Conservation (phyloP, 441 rosid genomes). For the Erodium moschatum region DNA sequence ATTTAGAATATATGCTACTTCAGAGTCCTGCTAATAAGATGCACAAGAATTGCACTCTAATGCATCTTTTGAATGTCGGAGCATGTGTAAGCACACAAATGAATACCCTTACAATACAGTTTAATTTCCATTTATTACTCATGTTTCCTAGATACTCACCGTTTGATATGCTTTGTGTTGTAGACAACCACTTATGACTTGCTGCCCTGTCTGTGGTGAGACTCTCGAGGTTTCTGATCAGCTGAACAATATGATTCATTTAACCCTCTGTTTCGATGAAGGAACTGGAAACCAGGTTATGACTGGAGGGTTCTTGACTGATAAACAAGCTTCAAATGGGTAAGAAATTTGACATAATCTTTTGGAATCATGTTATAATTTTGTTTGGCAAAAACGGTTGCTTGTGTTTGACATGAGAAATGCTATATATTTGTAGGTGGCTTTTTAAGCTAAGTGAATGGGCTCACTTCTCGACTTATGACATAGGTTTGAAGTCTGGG, state of each 20-base stretch:
- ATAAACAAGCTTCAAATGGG: constrained; percentile 88
- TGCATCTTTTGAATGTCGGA: neutral
- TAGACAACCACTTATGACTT: constrained; percentile 73
- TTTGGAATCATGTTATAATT: neutral
- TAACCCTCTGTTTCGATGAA: constrained; percentile 86
- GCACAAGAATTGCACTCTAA: neutral
- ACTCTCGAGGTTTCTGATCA: constrained; percentile 54
- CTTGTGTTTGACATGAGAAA: constrained; percentile 7
- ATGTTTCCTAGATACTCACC: neutral
- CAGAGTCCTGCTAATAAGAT: neutral
- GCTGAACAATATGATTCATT: constrained; percentile 72
- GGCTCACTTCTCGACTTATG: constrained; percentile 77
- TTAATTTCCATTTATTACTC: neutral
- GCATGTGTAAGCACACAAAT: neutral
- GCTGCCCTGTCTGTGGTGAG: constrained; percentile 90
- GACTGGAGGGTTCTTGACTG: constrained; percentile 96
- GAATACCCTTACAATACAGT: neutral
- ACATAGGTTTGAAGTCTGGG: constrained; percentile 74
- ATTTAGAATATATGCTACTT: neutral
- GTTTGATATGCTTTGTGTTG: constrained; percentile 16
- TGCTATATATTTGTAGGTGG: constrained; percentile 46
- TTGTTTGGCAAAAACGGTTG: constrained; percentile 10
- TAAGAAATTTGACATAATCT: constrained; percentile 25
- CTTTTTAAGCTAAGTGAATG: constrained; percentile 90
- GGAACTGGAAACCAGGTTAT: constrained; percentile 87